Base-by-base conservation (phyloP, 768 basidiomycete genomes). In the Tricholoma matsutake region DNA sequence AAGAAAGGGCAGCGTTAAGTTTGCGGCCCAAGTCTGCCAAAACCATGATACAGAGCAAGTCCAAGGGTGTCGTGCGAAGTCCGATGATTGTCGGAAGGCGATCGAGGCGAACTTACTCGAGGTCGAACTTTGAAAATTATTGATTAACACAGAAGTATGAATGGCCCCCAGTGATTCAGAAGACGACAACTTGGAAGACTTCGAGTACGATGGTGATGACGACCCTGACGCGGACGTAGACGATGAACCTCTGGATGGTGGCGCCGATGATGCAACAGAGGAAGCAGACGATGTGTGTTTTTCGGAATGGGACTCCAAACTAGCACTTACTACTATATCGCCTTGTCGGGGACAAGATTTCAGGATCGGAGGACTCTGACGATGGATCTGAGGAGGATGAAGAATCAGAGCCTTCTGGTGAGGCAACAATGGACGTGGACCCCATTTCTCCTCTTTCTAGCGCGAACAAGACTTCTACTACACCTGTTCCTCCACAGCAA, bases 21-120 rank as follows among this genome's bases (percentile, higher is more conserved):
- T 88, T 91, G 64, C 91, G 85, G 63, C 96, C 97, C 59, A 99
- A 81, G 81, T 98, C 97, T 65, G 92, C 91, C 69, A 99, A 83
- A 71, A 99, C 97, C 97, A 98, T 97, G 68, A 65, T 77, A 71
- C 66, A 71, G 68, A 64, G 49, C 61, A 57, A 59, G 28, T 31
- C 9, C 54, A 54, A 41, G 56, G 54, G 60, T 57, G 61, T 57
- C 67, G 68, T 69, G 68, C 49, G 67, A 69, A 65, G 60, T 60
- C 37, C 35, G 34, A 32, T 7, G 10, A 32, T 32, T 10, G 22
- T 25, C 22, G 22, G 22, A 25, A 7, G 32, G 10, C 10, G 32
- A 2, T 45, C 47, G 11, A 14, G 3, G 22, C 22, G 22, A 28
- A 25, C 22, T 37, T 14, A 37, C 6, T 47, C 45, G 20, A 14